Evolutionary conservation across 2,329 filamentous ascomycete species (phyloP).

Genomic region (Aspergillus fumigatiaffinis): DNA sequence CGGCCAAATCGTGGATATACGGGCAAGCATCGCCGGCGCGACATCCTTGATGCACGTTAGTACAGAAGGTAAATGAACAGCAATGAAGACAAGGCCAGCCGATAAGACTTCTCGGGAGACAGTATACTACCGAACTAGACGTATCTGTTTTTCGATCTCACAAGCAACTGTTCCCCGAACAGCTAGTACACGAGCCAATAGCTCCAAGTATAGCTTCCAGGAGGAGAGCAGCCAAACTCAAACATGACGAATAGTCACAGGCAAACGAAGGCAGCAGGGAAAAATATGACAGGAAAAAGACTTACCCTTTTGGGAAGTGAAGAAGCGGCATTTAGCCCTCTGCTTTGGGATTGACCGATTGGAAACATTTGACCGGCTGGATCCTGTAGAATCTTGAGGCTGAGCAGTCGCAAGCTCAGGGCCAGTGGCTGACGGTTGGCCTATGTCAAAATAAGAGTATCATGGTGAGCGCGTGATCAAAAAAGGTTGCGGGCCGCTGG

Average conservation of each 20-base stretch:
- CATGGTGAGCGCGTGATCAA: conserved; percentile 31
- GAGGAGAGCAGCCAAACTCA: not conserved
- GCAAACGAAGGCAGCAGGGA: conserved; percentile 4
- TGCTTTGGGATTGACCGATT: not conserved
- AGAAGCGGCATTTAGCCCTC: conserved; percentile 23
- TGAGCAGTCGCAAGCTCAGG: conserved; percentile 31
- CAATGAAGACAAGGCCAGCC: not conserved
- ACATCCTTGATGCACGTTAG: conserved; percentile 43
- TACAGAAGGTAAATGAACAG: not conserved
- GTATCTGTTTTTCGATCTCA: not conserved
- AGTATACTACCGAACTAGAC: not conserved
- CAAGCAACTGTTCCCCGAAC: not conserved
- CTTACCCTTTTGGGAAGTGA: conserved; percentile 24
- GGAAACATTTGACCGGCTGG: not conserved
- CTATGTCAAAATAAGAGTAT: conserved; percentile 21
- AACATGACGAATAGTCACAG: not conserved
- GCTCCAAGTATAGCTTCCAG: not conserved
- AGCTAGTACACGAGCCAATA: not conserved
- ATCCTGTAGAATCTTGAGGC: conserved; percentile 14
- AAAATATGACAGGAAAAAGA: not conserved
- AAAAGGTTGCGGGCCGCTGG: conserved; percentile 23
- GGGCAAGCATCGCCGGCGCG: conserved; percentile 50
- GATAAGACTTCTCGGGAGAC: not conserved
- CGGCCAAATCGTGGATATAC: conserved; percentile 44
- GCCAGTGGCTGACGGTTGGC: conserved; percentile 11